These are phyloP conservation scores for Orbilia brochopaga DNA, from an alignment of 2,329 filamentous ascomycete species.

Conservation along the genomic window DNA sequence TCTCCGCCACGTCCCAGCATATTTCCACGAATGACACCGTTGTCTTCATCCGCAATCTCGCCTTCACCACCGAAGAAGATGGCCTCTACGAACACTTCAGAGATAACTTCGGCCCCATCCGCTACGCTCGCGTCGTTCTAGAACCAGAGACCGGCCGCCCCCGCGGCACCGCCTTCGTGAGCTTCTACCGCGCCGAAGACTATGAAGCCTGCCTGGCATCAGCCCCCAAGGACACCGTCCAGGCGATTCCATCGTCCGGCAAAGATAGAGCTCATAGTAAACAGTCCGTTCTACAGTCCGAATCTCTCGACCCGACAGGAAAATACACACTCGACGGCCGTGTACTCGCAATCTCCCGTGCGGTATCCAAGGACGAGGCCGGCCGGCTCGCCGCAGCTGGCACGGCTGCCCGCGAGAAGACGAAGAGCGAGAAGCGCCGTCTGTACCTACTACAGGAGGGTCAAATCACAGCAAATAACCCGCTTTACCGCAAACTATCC, in stretches of 20 bases:
- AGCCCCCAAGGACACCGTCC: conserved; percentile 67
- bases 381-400: conserved; percentile 74
- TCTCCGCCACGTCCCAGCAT: conserved; percentile 57
- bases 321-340: conserved; percentile 90
- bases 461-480: conserved; percentile 71
- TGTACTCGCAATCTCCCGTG: conserved; percentile 80
- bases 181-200: conserved; percentile 80
- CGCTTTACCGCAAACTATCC: conserved; percentile 76
- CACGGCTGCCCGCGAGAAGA: conserved; percentile 67
- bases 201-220: conserved; percentile 75
- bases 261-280: conserved; percentile 57
- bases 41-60: conserved; percentile 90
- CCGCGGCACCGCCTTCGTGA: conserved; percentile 92
- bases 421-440: conserved; percentile 85
- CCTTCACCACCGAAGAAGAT: conserved; percentile 84
- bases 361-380: conserved; percentile 83
- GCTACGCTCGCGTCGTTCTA: conserved; percentile 89
- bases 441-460: conserved; percentile 89
- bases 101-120: conserved; percentile 78
- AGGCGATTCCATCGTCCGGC: conserved; percentile 59
- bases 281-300: conserved; percentile 81
- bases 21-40: conserved; percentile 63
- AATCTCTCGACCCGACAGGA: conserved; percentile 78
- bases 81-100: conserved; percentile 82
- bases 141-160: conserved; percentile 84